A percentile compares a stretch with the other conserved stretches of the same genome.
These are phyloP conservation scores for Rhizopus microsporus DNA, from an alignment of 371 early-diverging fungal genomes.

Conservation along the genomic window DNA sequence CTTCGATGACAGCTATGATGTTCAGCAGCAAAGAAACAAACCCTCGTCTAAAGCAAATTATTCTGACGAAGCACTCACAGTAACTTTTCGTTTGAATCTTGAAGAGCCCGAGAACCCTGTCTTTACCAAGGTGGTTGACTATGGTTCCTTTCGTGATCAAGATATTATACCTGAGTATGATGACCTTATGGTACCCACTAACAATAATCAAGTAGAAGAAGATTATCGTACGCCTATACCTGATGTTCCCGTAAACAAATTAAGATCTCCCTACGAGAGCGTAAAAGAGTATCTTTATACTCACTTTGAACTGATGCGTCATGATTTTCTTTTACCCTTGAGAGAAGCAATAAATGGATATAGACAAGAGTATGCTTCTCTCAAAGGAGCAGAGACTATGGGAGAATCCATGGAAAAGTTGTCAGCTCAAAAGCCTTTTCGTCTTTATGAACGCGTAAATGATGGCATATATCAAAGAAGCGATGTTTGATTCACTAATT, in stretches of 20 bases:
- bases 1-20: neutral
- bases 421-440: constrained; percentile 18
- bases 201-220: constrained; percentile 18
- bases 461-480: neutral
- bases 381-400: constrained; percentile 30
- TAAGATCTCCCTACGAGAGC: constrained; percentile 49
- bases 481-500: neutral
- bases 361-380: constrained; percentile 19
- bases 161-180: constrained; percentile 34
- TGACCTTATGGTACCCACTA: constrained; percentile 18
- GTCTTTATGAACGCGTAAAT: constrained; percentile 41
- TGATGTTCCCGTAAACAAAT: constrained; percentile 56
- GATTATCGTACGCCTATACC: constrained; percentile 26
- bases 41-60: neutral
- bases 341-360: constrained; percentile 52
- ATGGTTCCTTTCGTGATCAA: constrained; percentile 25
- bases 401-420: constrained; percentile 17
- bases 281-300: constrained; percentile 62
- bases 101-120: constrained; percentile 31
- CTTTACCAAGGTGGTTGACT: constrained; percentile 31
- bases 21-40: neutral
- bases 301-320: constrained; percentile 66
- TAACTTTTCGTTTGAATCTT: constrained; percentile 26
- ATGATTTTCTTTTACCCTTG: constrained; percentile 61
- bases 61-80: constrained; percentile 3